These are phyloP conservation scores for Geosmithia flava DNA, from an alignment of 2,329 filamentous ascomycete species.

Conservation along the genomic window DNA sequence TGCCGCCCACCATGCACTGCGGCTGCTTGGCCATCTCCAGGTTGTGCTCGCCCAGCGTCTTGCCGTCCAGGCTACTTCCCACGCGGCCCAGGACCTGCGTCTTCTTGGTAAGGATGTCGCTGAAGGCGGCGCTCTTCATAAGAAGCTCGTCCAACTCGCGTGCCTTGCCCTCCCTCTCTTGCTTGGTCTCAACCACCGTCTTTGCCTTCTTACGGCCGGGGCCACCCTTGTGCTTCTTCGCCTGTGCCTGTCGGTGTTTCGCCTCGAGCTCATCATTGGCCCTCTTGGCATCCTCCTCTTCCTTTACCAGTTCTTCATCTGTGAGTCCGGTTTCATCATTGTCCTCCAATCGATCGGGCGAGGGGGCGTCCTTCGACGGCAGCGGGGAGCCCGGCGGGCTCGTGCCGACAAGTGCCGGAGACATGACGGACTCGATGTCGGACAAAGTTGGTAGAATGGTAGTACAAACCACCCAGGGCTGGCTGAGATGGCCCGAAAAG, in stretches of 20 bases:
- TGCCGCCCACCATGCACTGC: conserved; percentile 70
- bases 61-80: conserved; percentile 46
- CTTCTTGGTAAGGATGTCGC: conserved; percentile 50
- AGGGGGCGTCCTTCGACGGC: conserved; percentile 1
- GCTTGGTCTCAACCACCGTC: conserved; percentile 37
- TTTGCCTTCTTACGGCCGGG: conserved; percentile 23
- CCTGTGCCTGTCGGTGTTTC: conserved; percentile 22
- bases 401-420: conserved; percentile 3
- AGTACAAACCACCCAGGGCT: no score
- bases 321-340: not conserved
- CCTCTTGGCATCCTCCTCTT: conserved; percentile 20
- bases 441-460: not conserved
- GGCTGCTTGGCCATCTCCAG: conserved; percentile 78
- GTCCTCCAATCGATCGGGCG: not conserved
- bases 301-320: conserved; percentile 15
- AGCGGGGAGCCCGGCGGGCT: conserved; percentile 7
- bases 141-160: conserved; percentile 47
- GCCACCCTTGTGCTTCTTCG: conserved; percentile 12
- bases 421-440: conserved; percentile 4
- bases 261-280: conserved; percentile 37
- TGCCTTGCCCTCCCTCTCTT: conserved; percentile 45
- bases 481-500: no score
- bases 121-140: conserved; percentile 46
- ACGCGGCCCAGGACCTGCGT: conserved; percentile 50
- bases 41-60: conserved; percentile 49